Percentiles rank a stretch among this genome's conserved stretches.
phyloP scores from a whole-genome alignment of 2,329 filamentous ascomycete species.

The Microsporum ferrugineum region DNA sequence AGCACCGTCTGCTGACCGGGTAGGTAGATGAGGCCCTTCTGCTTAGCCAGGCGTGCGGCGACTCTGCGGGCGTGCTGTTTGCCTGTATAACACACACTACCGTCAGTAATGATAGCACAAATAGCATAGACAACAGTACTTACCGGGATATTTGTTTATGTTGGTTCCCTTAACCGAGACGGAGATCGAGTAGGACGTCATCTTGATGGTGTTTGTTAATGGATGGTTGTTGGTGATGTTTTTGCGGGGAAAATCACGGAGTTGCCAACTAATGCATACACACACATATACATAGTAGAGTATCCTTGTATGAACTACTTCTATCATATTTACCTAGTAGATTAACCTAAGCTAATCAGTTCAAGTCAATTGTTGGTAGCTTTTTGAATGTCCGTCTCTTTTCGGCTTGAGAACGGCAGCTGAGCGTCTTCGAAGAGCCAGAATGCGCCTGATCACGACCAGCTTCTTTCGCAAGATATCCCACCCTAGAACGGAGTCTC shows the following conservation, averaged over 20 bases:
- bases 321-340: too few species aligned
- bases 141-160: constrained; percentile 34
- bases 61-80: constrained; percentile 41
- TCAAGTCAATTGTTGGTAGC: too few species aligned
- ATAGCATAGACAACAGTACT: constrained; percentile 8
- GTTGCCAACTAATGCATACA: background rate
- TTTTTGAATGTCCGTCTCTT: background rate
- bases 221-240: background rate
- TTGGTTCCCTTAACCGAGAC: constrained; percentile 21
- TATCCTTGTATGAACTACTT: too few species aligned
- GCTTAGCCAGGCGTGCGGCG: constrained; percentile 31
- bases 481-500: background rate
- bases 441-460: background rate
- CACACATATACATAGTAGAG: too few species aligned
- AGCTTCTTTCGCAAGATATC: background rate
- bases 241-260: background rate
- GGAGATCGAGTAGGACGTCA: constrained; percentile 18
- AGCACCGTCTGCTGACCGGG: constrained; percentile 40
- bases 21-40: constrained; percentile 45
- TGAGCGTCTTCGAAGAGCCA: background rate
- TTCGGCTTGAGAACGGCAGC: background rate
- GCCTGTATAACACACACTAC: constrained; percentile 23
- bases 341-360: too few species aligned
- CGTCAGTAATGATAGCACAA: background rate
- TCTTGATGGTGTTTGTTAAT: background rate